phyloP scores from a whole-genome alignment of 495 filamentous ascomycete species.

The Xylaria grammica region DNA sequence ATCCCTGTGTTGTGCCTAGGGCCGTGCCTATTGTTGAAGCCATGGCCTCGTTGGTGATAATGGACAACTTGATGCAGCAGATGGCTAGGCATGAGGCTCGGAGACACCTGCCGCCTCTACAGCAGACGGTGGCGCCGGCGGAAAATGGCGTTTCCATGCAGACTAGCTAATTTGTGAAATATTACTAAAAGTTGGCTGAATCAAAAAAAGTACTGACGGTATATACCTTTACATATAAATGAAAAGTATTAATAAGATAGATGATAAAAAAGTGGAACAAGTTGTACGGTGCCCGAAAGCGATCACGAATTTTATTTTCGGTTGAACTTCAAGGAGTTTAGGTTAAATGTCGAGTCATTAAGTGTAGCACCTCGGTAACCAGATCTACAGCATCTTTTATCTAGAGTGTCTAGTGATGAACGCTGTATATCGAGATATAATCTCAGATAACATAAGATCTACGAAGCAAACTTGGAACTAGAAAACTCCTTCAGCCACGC shows the following conservation, averaged over 20 bases:
- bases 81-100: slow-evolving; percentile 68
- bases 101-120: slow-evolving; percentile 39
- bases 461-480: slow-evolving; percentile 20
- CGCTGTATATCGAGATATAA: not conserved
- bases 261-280: not conserved
- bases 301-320: not conserved
- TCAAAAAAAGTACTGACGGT: not conserved
- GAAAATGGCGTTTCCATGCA: slow-evolving; percentile 29
- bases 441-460: slow-evolving; percentile 3
- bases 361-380: not conserved
- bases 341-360: too few species aligned
- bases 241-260: not conserved
- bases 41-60: slow-evolving; percentile 89
- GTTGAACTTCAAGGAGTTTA: too few species aligned
- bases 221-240: not conserved
- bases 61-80: slow-evolving; percentile 91
- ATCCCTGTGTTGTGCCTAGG: slow-evolving; percentile 88
- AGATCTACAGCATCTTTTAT: not conserved
- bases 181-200: not conserved
- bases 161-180: slow-evolving; percentile 16
- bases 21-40: slow-evolving; percentile 96
- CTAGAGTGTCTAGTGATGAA: not conserved
- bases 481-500: slow-evolving; percentile 36
- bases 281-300: not conserved
- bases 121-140: slow-evolving; percentile 27